Base-by-base conservation (phyloP, 108 stramenopile species). In the Hondaea fermentalgiana region DNA sequence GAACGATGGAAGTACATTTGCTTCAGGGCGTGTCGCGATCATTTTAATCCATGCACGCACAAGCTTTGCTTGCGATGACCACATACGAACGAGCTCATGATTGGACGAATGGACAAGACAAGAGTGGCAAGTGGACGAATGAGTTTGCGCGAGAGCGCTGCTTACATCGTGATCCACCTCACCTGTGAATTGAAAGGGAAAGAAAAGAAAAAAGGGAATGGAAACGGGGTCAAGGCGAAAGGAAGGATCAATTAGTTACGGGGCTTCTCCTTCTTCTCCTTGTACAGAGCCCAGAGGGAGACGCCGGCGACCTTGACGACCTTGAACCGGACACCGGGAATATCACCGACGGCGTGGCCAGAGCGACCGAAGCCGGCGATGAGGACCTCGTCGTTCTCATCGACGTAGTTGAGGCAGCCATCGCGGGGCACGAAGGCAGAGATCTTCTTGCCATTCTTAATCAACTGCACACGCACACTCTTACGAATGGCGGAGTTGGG, bases 401-500 rank as follows among this genome's bases (percentile, higher is more conserved):
- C 98, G 59, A 97, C 96, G 90, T 95, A 99, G 97, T 99, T 99
- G 95, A 99, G 94, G 93, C 98, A 99, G 95, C 99, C 99, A 94
- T 99, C 99, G 51, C 98, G 95, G 72, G 99, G 99, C 53, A 99
- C 98, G 95, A 99, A 99, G 57, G 98, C 98, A 45, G 99, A 98
- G 93, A 99, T 97, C 96, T 99, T 99, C 98, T 99, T 99, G 90
- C 98, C 99, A 90, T 99, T 99, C 98, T 99, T 99, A 94, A 99
- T 99, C 83, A 99, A 94, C 94, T 99, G 99, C 60, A 99, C 99
- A 69, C 99, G 98, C 58, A 98, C 98, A 88, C 98, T 98, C 96
- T 99, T 99, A 89, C 99, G 98, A 94, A 99, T 99, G 90, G 99
- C 99, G n/a, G 97, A 98, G 97, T 99, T 99, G 88, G 99, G 99